Percentiles rank a stretch among this genome's conserved stretches.
Conservation (phyloP, 139 green algal genomes). For the Coelastrella sp. region DNA sequence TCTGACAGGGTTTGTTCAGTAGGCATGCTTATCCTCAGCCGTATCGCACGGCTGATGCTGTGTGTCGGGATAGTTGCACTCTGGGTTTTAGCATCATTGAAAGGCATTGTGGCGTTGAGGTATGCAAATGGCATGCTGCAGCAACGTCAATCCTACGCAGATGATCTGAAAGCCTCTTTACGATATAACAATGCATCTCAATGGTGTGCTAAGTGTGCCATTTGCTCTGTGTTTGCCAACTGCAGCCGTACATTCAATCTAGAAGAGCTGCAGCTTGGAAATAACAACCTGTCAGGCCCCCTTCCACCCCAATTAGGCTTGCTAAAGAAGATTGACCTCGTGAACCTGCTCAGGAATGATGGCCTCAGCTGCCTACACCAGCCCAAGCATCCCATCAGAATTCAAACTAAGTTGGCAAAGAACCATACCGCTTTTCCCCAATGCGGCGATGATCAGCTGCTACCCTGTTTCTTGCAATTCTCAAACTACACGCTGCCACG, state of each 20-base stretch:
- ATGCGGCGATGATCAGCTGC: background rate
- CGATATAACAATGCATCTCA: too few species aligned
- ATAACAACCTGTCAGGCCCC: constrained; percentile 3
- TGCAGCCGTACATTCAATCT: constrained; percentile 29
- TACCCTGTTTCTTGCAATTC: constrained; percentile 47
- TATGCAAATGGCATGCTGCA: too few species aligned
- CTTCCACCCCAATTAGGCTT: constrained; percentile 22
- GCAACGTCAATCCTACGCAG: too few species aligned
- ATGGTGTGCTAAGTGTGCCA: background rate
- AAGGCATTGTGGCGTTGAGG: too few species aligned
- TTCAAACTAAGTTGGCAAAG: too few species aligned
- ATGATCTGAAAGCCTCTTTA: too few species aligned
- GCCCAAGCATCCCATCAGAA: background rate
- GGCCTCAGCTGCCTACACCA: background rate
- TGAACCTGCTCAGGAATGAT: background rate
- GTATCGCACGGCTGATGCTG: too few species aligned
- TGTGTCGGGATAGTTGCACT: too few species aligned
- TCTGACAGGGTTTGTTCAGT: background rate
- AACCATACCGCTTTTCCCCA: background rate
- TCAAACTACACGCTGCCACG: background rate
- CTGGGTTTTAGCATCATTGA: too few species aligned
- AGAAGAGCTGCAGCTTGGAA: background rate
- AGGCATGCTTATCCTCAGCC: background rate
- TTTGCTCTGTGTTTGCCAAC: background rate
- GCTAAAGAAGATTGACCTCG: background rate